A percentile compares a stretch with the other conserved stretches of the same genome.
Evolutionary conservation across 2,329 filamentous ascomycete genomes (phyloP).

Genomic region (Davidsoniella neocaledoniae): DNA sequence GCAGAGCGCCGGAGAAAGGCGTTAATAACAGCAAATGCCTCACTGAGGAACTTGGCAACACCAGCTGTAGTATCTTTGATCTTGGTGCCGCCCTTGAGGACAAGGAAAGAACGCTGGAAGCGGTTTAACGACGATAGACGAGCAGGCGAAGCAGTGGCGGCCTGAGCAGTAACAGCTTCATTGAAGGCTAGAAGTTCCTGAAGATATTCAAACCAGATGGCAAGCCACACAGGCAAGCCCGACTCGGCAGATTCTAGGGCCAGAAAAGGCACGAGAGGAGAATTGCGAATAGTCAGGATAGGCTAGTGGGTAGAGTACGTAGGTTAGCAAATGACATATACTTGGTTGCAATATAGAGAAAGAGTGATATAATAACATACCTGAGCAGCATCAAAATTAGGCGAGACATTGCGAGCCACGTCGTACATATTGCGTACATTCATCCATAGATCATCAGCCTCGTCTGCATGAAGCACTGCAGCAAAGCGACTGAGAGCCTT

Average conservation of each 20-base stretch:
- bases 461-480: constrained; percentile 6
- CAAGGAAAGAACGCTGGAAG: constrained; percentile 42
- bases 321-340: constrained; percentile 8
- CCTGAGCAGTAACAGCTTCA: constrained; percentile 25
- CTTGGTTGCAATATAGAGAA: background rate
- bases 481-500: constrained; percentile 3
- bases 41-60: constrained; percentile 32
- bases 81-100: constrained; percentile 35
- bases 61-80: constrained; percentile 44
- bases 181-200: constrained; percentile 27
- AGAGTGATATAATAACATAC: constrained; percentile 20
- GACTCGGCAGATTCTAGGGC: constrained; percentile 28
- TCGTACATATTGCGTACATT: constrained; percentile 23
- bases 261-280: constrained; percentile 31
- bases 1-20: constrained; percentile 23
- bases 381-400: constrained; percentile 22
- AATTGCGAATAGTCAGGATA: constrained; percentile 43
- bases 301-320: constrained; percentile 23
- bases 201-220: constrained; percentile 33
- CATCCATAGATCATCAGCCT: constrained; percentile 9
- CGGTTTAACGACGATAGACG: constrained; percentile 40
- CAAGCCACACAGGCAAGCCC: constrained; percentile 30
- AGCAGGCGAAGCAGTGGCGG: constrained; percentile 25
- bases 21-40: constrained; percentile 23
- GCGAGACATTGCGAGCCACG: constrained; percentile 14